These are phyloP conservation scores for Diaporthe citri DNA, from an alignment of 2,329 filamentous ascomycete genomes.

Conservation along the genomic window DNA sequence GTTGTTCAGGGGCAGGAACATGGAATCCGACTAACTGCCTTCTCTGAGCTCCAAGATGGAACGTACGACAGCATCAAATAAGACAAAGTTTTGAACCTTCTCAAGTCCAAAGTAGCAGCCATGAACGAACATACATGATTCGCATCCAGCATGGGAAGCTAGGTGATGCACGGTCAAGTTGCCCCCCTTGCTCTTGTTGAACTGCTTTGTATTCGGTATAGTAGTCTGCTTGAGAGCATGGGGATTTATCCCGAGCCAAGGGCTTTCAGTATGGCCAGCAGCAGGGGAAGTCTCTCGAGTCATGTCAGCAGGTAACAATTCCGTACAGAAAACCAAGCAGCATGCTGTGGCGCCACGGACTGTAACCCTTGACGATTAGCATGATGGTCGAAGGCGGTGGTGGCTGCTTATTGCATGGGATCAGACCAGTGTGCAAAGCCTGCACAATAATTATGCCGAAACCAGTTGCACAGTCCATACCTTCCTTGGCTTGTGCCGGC, in stretches of 20 bases:
- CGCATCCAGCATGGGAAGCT: no score
- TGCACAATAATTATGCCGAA: conserved; percentile 7
- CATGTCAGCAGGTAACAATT: not conserved
- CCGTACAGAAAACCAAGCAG: not conserved
- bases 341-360: not conserved
- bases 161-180: not conserved
- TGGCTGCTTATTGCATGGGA: conserved; percentile 1
- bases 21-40: not conserved
- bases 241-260: no score
- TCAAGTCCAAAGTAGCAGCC: not conserved
- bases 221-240: no score
- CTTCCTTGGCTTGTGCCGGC: not conserved
- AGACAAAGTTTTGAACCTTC: not conserved
- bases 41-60: not conserved
- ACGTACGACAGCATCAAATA: not conserved
- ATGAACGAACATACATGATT: not conserved
- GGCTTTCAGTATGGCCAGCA: not conserved
- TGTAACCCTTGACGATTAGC: not conserved
- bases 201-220: not conserved
- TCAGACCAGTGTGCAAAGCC: not conserved
- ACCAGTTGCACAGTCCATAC: not conserved
- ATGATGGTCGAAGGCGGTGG: not conserved
- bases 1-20: conserved; percentile 7
- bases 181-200: not conserved
- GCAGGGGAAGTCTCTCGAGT: conserved; percentile 24